Evolutionary conservation across 139 green algal genomes (phyloP).

Genomic region (Chlamydomonas schloesseri): DNA sequence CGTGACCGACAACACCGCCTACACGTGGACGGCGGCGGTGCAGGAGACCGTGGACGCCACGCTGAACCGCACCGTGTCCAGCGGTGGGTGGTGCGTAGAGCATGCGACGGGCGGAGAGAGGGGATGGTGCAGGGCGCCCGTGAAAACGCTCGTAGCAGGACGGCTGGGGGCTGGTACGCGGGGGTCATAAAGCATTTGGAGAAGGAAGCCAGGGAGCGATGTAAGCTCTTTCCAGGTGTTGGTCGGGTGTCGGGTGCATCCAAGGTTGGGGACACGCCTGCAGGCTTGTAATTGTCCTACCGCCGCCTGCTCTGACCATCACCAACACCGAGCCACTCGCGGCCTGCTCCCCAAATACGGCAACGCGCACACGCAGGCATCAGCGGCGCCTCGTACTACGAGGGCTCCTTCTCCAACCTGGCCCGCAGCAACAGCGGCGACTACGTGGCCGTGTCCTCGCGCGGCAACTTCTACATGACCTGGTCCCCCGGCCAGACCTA

Average conservation of each 20-base stretch:
- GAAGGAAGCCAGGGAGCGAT: no score
- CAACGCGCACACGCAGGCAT: conserved; percentile 89
- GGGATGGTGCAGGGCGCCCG: background rate
- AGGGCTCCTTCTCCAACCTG: conserved; percentile 96
- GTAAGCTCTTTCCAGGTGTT: no score
- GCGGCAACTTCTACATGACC: conserved; percentile 99
- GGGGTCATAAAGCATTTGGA: no score
- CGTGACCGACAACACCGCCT: conserved; percentile 93
- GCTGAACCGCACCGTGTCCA: conserved; percentile 95
- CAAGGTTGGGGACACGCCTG: no score
- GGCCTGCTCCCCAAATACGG: no score
- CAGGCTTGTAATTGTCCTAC: no score
- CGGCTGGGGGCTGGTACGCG: no score
- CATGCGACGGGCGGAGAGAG: background rate
- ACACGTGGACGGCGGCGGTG: conserved; percentile 97
- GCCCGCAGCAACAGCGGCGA: conserved; percentile 78
- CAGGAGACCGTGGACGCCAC: conserved; percentile 99
- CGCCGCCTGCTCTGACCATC: no score
- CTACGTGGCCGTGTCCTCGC: conserved; percentile 95
- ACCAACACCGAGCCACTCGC: no score
- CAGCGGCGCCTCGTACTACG: conserved; percentile 97
- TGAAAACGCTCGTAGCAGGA: no score
- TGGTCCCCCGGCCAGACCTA: conserved; percentile 93
- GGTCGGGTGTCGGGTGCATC: no score
- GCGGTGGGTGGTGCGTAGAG: conserved; percentile 68